Base-by-base conservation (phyloP, 2,329 filamentous ascomycete genomes). In the Ascochyta koolunga region DNA sequence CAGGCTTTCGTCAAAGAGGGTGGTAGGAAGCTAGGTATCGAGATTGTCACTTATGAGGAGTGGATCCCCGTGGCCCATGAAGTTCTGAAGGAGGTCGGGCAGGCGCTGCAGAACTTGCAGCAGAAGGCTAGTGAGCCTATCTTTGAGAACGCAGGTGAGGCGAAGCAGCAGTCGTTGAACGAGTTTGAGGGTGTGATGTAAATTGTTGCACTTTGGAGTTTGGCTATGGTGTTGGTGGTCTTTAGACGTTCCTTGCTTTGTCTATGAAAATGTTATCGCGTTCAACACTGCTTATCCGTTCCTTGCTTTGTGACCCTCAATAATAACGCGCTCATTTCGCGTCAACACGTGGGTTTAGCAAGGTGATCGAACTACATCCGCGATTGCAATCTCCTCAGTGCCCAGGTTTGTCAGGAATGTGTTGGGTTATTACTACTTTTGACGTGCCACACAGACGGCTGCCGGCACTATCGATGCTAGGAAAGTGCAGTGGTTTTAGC, bases 21-120 rank as follows among this genome's bases (percentile, higher is more conserved):
- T 43, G 82, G 79, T 5, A 82, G 80, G 55, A 74, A 70, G 66
- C 70, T 83, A 67, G 81, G 79, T 41, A 73, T 87, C 45, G 85
- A 86, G 75, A 79, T 87, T 66, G 83, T 87, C 18, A 86, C 84
- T 2, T 82, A 85, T 59, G 75, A 83, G 66, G 81, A 79, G 41
- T 86, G 83, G 82, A 76, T 73, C 10, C 74, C 69, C 0, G 79
- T 84, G 43, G 84, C 84, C 1, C 71, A 74, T 39, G 77, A 77
- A 11, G 64, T 86, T 50, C 65, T 88, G 43, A 76, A 78, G 18
- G 81, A 74, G 50, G 66, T 74, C 35, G 71, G 69, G 13, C 58
- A 67, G 37, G 69, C 63, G 18, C 35, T 74, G 21, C 63, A 48
- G 15, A 48, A 42, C 24, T 57, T 74, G 43, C 61, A 65, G 53